Conservation (phyloP, 768 basidiomycete genomes). For the Boletus sp. region DNA sequence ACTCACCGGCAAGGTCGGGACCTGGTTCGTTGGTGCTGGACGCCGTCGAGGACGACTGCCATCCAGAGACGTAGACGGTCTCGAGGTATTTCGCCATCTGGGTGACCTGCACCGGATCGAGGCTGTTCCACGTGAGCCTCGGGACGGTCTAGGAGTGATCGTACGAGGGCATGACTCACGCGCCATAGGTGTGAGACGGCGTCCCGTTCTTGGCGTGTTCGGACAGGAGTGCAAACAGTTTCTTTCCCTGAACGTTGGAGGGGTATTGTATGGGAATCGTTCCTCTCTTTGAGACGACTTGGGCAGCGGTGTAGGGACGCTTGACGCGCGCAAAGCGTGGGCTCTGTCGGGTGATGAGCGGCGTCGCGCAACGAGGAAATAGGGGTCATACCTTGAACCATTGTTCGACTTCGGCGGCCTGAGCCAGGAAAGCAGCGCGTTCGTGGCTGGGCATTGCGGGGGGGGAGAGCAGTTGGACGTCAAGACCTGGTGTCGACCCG, state of each 20-base stretch:
- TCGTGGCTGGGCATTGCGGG: constrained; percentile 57
- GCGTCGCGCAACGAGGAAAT: not conserved
- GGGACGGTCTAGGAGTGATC: not conserved
- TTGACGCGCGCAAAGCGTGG: constrained; percentile 85
- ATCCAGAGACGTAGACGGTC: constrained; percentile 97
- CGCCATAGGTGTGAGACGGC: constrained; percentile 95
- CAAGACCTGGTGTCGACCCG: not conserved
- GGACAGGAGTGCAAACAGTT: constrained; percentile 73
- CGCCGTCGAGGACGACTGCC: constrained; percentile 93
- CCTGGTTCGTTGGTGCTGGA: constrained; percentile 94
- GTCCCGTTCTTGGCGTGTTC: constrained; percentile 76
- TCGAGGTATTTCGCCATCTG: constrained; percentile 99
- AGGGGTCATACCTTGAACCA: constrained; percentile 83
- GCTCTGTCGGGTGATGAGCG: constrained; percentile 45
- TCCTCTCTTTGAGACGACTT: constrained; percentile 93
- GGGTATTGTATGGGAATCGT: constrained; percentile 85
- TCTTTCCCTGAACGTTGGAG: constrained; percentile 81
- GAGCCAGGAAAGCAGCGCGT: constrained; percentile 67
- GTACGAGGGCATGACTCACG: constrained; percentile 58
- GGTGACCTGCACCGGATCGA: constrained; percentile 96
- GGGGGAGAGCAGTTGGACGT: not conserved
- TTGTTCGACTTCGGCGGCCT: constrained; percentile 81
- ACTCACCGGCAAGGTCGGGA: constrained; percentile 91
- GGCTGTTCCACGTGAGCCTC: constrained; percentile 45
- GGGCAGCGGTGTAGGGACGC: constrained; percentile 89